These are phyloP conservation scores for Penicillium sp. DNA, from an alignment of 2,329 filamentous ascomycete genomes.

Conservation along the genomic window DNA sequence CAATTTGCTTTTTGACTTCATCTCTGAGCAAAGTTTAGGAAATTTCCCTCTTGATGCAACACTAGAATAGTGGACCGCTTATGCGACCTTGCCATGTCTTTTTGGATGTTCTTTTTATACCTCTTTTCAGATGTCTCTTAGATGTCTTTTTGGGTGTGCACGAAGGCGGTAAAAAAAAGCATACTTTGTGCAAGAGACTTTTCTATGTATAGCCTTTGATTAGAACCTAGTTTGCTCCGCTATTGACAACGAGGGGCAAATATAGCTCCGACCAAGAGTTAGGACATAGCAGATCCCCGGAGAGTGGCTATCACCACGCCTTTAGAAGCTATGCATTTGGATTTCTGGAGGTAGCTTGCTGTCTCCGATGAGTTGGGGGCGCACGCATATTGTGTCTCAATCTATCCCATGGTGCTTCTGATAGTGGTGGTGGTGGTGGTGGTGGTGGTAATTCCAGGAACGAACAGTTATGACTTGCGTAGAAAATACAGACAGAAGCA, in stretches of 20 bases:
- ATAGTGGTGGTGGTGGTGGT: background rate
- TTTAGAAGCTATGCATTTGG: background rate
- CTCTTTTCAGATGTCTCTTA: too few relatives aligned
- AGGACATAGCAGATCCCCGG: background rate
- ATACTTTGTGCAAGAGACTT: too few relatives aligned
- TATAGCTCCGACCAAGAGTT: background rate
- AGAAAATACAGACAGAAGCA: conserved; percentile 9
- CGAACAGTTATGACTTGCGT: conserved; percentile 8
- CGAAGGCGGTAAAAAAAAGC: too few relatives aligned
- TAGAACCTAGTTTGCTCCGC: conserved; percentile 3
- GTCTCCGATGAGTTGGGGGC: background rate
- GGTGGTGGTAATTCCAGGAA: background rate
- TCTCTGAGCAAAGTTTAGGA: conserved; percentile 5
- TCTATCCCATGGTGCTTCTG: background rate
- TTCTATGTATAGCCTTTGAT: background rate
- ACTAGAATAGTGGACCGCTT: background rate
- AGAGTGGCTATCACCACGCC: background rate
- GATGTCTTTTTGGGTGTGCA: too few relatives aligned
- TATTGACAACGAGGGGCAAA: background rate
- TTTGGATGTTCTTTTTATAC: too few relatives aligned
- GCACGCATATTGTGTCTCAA: background rate
- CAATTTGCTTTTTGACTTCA: background rate
- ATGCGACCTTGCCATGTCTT: too few relatives aligned
- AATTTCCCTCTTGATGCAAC: conserved; percentile 16
- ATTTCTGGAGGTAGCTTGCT: background rate